These are phyloP conservation scores for Wickerhamomyces alni DNA, from an alignment of 805 yeast genomes.

Conservation along the genomic window DNA sequence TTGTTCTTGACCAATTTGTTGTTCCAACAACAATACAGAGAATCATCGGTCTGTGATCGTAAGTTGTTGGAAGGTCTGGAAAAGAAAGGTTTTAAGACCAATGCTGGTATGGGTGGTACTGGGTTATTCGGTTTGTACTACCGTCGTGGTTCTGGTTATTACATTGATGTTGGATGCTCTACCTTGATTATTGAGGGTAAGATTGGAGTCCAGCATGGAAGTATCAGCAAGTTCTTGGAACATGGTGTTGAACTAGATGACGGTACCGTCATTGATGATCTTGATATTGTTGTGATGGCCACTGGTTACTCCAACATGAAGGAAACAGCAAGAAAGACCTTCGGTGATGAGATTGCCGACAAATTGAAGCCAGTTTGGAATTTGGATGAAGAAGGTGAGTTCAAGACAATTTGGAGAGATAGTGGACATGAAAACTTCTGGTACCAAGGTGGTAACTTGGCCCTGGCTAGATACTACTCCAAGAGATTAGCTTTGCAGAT, in stretches of 20 bases:
- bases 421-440: conserved; percentile 36
- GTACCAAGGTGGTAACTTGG: conserved; percentile 38
- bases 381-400: conserved; percentile 38
- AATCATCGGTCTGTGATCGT: conserved; percentile 27
- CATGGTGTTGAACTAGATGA: conserved; percentile 34
- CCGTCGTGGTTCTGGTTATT: conserved; percentile 41
- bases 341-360: conserved; percentile 32
- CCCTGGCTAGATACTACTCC: conserved; percentile 32
- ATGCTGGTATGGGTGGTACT: conserved; percentile 37
- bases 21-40: conserved; percentile 33
- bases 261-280: conserved; percentile 28
- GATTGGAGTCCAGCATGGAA: conserved; percentile 31
- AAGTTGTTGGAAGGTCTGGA: conserved; percentile 27
- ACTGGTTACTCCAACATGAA: conserved; percentile 39
- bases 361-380: conserved; percentile 36
- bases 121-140: conserved; percentile 35
- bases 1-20: conserved; percentile 27
- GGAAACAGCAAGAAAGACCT: conserved; percentile 32
- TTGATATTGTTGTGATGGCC: conserved; percentile 37
- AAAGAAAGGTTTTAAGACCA: conserved; percentile 33
- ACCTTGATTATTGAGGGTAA: conserved; percentile 33
- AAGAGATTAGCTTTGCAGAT: conserved; percentile 35
- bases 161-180: conserved; percentile 40
- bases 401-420: conserved; percentile 32
- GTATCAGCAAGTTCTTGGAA: conserved; percentile 30